These are phyloP conservation scores for Solanum pimpinellifolium DNA, from an alignment of 257 asterid species.

Conservation along the genomic window DNA sequence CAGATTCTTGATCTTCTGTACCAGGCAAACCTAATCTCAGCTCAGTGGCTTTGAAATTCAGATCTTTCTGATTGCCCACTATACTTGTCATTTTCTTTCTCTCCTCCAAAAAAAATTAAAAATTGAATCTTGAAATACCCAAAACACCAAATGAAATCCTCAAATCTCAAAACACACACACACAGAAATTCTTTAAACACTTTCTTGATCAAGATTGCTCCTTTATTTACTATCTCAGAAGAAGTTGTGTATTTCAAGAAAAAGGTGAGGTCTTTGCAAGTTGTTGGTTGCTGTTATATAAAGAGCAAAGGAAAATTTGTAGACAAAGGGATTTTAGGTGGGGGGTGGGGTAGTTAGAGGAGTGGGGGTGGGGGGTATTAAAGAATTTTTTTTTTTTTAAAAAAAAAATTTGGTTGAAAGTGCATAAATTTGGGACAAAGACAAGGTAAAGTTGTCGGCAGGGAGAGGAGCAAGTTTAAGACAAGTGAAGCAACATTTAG, in stretches of 20 bases:
- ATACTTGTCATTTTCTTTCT: constrained; percentile 20
- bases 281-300: not conserved
- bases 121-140: not conserved
- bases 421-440: constrained; percentile 36
- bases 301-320: not conserved
- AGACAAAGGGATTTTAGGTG: not conserved
- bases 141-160: not conserved
- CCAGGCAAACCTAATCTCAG: constrained; percentile 79
- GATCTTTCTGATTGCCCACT: constrained; percentile 15
- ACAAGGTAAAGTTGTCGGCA: constrained; percentile 40
- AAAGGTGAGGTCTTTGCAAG: constrained; percentile 10
- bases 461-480: constrained; percentile 30
- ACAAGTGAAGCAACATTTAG: constrained; percentile 18
- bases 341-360: not conserved
- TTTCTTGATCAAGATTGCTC: not conserved
- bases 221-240: not conserved
- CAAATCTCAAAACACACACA: not conserved
- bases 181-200: not conserved
- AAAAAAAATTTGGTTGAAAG: not conserved
- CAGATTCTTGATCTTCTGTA: constrained; percentile 20
- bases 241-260: not conserved
- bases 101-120: not conserved
- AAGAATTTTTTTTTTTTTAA: not conserved
- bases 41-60: constrained; percentile 75
- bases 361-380: not conserved